Evolutionary conservation across 1,284 basidiomycete genomes (phyloP).

Genomic region (Taiwanofungus camphoratus): DNA sequence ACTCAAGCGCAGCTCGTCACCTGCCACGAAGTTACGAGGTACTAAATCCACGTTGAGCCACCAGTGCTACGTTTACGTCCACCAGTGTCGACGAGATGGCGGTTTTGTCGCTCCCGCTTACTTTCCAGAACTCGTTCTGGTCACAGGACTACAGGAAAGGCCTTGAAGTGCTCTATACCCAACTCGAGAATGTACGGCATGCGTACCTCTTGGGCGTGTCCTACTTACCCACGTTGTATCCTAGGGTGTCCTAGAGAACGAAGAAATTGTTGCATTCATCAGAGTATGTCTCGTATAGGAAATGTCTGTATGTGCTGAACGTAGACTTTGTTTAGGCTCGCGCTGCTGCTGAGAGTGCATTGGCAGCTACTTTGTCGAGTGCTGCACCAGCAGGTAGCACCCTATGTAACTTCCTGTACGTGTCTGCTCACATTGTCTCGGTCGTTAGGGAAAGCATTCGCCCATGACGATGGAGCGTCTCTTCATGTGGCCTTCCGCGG

Average conservation of each 20-base stretch:
- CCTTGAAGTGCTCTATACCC: constrained; percentile 69
- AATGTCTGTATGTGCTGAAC: neutral
- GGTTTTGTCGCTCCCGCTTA: constrained; percentile 77
- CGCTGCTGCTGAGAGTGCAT: constrained; percentile 54
- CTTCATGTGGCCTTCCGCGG: constrained; percentile 74
- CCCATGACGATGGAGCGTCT: constrained; percentile 73
- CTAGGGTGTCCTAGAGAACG: constrained; percentile 73
- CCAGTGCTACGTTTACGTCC: neutral
- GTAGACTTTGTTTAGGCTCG: constrained; percentile 44
- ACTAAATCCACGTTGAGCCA: no score
- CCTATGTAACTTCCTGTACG: neutral
- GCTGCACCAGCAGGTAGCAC: constrained; percentile 46
- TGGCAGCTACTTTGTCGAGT: constrained; percentile 53
- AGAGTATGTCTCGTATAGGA: constrained; percentile 42
- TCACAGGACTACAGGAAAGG: constrained; percentile 82
- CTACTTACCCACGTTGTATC: constrained; percentile 6
- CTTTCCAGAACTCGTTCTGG: constrained; percentile 90
- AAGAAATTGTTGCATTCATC: constrained; percentile 78
- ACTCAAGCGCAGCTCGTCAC: no score
- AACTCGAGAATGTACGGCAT: constrained; percentile 67
- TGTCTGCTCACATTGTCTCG: constrained; percentile 6
- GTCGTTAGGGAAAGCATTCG: constrained; percentile 55
- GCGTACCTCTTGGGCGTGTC: neutral
- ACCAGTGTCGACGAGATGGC: constrained; percentile 47
- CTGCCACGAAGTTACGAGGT: no score